A percentile compares a stretch with the other conserved stretches of the same genome.
Conservation (phyloP, 805 yeast species). For the Starmerella stigmatis region DNA sequence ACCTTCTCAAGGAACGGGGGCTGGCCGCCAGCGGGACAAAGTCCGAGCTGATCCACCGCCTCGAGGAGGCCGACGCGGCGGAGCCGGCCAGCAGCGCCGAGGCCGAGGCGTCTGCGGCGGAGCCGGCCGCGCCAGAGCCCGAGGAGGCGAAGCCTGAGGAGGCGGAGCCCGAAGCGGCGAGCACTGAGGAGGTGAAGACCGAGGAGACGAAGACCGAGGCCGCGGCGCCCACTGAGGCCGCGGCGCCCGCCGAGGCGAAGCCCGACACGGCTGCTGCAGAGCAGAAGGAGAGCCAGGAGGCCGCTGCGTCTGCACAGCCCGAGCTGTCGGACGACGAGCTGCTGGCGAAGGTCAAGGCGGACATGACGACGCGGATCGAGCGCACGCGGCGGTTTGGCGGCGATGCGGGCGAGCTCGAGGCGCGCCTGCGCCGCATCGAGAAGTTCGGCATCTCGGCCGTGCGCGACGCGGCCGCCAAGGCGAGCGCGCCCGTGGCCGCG, state of each 20-base stretch:
- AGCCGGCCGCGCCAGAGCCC: conserved; percentile 17
- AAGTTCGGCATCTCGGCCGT: conserved; percentile 64
- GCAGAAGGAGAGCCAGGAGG: conserved; percentile 14
- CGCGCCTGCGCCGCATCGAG: conserved; percentile 58
- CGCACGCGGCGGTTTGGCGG: conserved; percentile 70
- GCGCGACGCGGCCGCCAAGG: conserved; percentile 18
- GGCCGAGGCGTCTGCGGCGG: conserved; percentile 6
- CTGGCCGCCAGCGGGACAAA: conserved; percentile 69
- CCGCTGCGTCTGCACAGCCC: conserved; percentile 2
- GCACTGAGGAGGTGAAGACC: conserved; percentile 18
- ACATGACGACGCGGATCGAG: conserved; percentile 53
- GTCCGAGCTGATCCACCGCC: conserved; percentile 58
- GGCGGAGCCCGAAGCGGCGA: neutral
- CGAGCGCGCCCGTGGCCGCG: neutral
- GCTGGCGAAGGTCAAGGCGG: conserved; percentile 55
- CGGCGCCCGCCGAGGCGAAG: conserved; percentile 17
- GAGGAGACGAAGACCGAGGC: conserved; percentile 19
- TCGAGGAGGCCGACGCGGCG: conserved; percentile 44
- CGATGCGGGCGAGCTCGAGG: conserved; percentile 43
- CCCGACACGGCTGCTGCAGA: neutral
- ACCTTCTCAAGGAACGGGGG: conserved; percentile 53
- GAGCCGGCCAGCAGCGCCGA: conserved; percentile 8
- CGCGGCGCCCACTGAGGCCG: conserved; percentile 3
- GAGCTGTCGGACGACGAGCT: conserved; percentile 57
- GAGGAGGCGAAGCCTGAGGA: conserved; percentile 21